Base-by-base conservation (phyloP, 2,329 filamentous ascomycete genomes). In the Aspergillus neoniger region DNA sequence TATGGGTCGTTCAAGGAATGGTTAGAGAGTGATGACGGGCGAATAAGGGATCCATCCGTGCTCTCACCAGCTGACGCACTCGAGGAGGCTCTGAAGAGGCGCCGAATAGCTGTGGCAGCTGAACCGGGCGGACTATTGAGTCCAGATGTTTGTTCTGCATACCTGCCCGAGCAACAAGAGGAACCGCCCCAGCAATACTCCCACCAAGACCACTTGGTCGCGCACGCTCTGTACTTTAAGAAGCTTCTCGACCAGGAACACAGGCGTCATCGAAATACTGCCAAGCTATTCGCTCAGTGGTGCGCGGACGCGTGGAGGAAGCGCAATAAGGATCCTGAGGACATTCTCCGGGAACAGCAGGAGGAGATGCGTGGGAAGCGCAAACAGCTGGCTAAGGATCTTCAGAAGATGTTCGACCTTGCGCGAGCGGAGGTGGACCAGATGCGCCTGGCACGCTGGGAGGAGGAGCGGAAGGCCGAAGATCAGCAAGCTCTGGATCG, bases 201-300 rank as follows among this genome's bases (percentile, higher is more conserved):
- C n/a, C 92, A 96, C 67, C 85, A 87, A 71, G 93, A 98, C 70
- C 91, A 98, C 72, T 83, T 98, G 56, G 82, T 90, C 49, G 88
- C 88, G 50, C 93, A 96, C 63, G 88, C 90, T 60, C 72, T 89
- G 12, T 89, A 93, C 67, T 94, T 98, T 68, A 87, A 91, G 51
- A 90, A 88, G 69, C 82, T 98, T 38, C 86, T 98, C 79, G 77
- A 88, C 2, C 85, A 87, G 59, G 95, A 99, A 74, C 90, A 92
- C 67, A 86, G 86, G 64, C 84, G 88, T 12, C 94, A 98, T 75
- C 86, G 86, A 38, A 82, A 85, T n/a, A 82, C 84, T 2, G 94
- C 94, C 1, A 96, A 92, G 74, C 86, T 86, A 56, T 76, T 96
- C 56, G 94, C 94, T 1, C 86, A 77, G 43, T 76, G 72, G 74